Evolutionary conservation across 2,329 filamentous ascomycete genomes (phyloP).

Genomic region (Fusarium cyanostomum): DNA sequence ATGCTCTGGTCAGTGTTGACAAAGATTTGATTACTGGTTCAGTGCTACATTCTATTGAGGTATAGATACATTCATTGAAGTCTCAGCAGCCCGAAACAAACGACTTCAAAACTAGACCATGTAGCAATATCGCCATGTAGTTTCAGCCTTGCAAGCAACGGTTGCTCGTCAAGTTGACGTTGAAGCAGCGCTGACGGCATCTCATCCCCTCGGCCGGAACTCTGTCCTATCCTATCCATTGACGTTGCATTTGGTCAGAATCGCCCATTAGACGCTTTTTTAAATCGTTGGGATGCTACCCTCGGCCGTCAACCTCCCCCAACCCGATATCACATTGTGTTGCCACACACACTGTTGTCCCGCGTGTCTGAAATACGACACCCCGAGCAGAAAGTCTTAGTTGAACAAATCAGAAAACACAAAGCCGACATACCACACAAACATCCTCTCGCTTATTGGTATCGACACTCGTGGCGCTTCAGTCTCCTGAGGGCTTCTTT

Average conservation of each 20-base stretch:
- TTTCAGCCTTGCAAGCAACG: not conserved
- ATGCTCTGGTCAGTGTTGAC: not conserved
- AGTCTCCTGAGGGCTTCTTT: conserved; percentile 11
- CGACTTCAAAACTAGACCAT: not conserved
- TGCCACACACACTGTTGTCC: not conserved
- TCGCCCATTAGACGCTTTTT: not conserved
- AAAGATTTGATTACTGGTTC: not conserved
- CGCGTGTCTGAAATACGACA: not conserved
- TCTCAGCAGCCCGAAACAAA: not conserved
- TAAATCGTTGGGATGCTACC: not conserved
- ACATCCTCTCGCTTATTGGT: conserved; percentile 15
- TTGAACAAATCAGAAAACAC: not conserved
- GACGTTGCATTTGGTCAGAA: not conserved
- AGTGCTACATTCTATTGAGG: not conserved
- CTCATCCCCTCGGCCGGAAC: not conserved
- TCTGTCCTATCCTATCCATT: not conserved
- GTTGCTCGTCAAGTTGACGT: not conserved
- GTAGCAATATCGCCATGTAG: not conserved
- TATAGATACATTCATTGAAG: not conserved
- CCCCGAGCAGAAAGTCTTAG: not conserved
- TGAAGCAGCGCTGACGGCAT: not conserved
- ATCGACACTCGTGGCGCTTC: conserved; percentile 2
- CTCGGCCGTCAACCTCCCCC: not conserved
- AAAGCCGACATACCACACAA: not conserved
- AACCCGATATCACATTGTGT: not conserved